Evolutionary conservation across 352 stramenopile species (phyloP).

Genomic region (Phytophthora crassamura): DNA sequence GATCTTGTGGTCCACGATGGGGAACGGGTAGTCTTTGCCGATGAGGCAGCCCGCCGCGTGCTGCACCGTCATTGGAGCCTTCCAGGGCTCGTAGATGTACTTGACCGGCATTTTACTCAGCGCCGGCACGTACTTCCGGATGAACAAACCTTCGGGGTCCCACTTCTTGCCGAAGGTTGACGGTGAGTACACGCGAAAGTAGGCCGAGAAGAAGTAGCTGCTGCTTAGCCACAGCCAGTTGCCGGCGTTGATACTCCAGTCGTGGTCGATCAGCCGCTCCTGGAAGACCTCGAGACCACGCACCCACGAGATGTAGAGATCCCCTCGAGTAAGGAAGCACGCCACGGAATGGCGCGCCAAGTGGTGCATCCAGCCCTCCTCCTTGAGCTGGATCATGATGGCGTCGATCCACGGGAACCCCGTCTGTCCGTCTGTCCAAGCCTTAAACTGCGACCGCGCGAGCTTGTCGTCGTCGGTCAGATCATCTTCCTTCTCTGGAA

Average conservation of each 20-base stretch:
- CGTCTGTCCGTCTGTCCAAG: constrained; percentile 95
- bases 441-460: constrained; percentile 81
- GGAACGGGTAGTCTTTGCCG: constrained; percentile 94
- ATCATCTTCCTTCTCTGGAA: constrained; percentile 72
- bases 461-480: constrained; percentile 88
- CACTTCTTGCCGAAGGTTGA: constrained; percentile 97
- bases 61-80: constrained; percentile 91
- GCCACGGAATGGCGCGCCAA: constrained; percentile 95
- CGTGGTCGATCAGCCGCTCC: constrained; percentile 94
- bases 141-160: constrained; percentile 92
- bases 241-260: constrained; percentile 97
- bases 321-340: constrained; percentile 98
- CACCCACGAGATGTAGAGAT: constrained; percentile 97
- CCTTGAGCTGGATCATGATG: constrained; percentile 94
- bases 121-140: constrained; percentile 93
- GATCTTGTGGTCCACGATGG: constrained; percentile 95
- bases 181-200: constrained; percentile 97
- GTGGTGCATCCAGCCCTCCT: constrained; percentile 92
- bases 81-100: constrained; percentile 99
- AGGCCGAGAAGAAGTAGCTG: constrained; percentile 97
- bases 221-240: constrained; percentile 98
- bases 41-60: constrained; percentile 85
- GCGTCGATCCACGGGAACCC: constrained; percentile 99
- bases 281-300: constrained; percentile 93
- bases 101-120: constrained; percentile 93